Evolutionary conservation across 2,329 filamentous ascomycete species (phyloP).

Genomic region (Clarireedia monteithiana): DNA sequence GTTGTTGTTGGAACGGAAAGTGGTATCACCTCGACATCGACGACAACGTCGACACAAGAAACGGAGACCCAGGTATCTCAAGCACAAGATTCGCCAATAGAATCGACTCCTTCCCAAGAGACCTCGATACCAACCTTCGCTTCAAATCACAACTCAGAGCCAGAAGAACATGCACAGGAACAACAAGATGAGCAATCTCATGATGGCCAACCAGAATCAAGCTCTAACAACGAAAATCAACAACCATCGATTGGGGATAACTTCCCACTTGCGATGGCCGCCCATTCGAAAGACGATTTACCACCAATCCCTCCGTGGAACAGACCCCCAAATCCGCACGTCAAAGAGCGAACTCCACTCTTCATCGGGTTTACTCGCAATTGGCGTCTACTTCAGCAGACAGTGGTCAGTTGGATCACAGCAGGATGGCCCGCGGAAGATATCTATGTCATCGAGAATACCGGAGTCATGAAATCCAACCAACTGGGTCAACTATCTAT

Average conservation of each 20-base stretch:
- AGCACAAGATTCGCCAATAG: neutral
- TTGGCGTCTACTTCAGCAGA: conserved; percentile 46
- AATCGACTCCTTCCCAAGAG: neutral
- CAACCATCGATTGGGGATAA: conserved; percentile 13
- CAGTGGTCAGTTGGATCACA: conserved; percentile 47
- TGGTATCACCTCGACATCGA: neutral
- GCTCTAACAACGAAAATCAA: no score
- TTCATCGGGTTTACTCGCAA: conserved; percentile 50
- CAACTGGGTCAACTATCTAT: conserved; percentile 36
- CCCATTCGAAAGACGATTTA: conserved; percentile 20
- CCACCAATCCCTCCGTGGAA: conserved; percentile 40
- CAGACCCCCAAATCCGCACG: conserved; percentile 31
- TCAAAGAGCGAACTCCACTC: conserved; percentile 40
- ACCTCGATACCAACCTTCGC: neutral
- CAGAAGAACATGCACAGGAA: neutral
- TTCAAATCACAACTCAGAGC: neutral
- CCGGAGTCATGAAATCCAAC: conserved; percentile 46
- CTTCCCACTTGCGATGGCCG: conserved; percentile 19
- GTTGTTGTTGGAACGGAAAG: neutral
- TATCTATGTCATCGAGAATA: conserved; percentile 52
- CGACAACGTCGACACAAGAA: neutral
- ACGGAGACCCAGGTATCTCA: neutral
- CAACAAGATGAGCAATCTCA: neutral
- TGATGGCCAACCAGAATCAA: neutral
- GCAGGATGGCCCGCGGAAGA: conserved; percentile 48